Conservation (phyloP, 2,329 filamentous ascomycete genomes). For the Penicillium italicum region DNA sequence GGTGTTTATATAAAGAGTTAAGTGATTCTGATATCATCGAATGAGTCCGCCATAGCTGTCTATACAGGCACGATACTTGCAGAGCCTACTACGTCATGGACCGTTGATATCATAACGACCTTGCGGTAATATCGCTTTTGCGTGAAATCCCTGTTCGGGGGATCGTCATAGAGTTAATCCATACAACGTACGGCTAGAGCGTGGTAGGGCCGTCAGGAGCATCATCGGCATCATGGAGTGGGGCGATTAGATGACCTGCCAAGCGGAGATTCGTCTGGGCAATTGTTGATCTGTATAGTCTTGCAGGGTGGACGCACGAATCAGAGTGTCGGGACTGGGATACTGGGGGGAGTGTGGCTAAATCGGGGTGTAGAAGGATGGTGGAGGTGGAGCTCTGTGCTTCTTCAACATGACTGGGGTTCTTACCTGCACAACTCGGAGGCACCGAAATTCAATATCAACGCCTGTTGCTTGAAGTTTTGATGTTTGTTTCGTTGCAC, state of each 20-base stretch:
- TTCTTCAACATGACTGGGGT: conserved; percentile 1
- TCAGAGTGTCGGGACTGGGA: neutral
- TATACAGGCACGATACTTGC: conserved; percentile 13
- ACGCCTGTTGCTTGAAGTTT: neutral
- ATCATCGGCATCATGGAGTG: conserved; percentile 21
- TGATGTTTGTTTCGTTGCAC: neutral
- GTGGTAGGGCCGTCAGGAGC: conserved; percentile 8
- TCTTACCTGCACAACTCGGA: neutral
- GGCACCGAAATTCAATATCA: neutral
- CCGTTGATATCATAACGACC: conserved; percentile 20
- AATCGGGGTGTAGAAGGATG: conserved; percentile 3
- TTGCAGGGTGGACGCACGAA: conserved; percentile 6
- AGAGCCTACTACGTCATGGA: conserved; percentile 21
- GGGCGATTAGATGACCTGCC: conserved; percentile 9
- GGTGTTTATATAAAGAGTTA: neutral
- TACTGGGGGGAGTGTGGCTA: conserved; percentile 5
- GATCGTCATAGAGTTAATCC: conserved; percentile 15
- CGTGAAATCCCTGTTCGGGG: conserved; percentile 7
- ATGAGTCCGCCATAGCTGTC: neutral
- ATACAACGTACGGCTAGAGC: conserved; percentile 1
- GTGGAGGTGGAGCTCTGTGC: conserved; percentile 13
- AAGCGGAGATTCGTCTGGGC: conserved; percentile 6
- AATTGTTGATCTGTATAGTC: conserved; percentile 7
- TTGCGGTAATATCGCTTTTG: neutral
- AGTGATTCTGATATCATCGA: conserved; percentile 18